These are phyloP conservation scores for Venturia nashicola DNA, from an alignment of 2,329 filamentous ascomycete genomes.

Conservation along the genomic window DNA sequence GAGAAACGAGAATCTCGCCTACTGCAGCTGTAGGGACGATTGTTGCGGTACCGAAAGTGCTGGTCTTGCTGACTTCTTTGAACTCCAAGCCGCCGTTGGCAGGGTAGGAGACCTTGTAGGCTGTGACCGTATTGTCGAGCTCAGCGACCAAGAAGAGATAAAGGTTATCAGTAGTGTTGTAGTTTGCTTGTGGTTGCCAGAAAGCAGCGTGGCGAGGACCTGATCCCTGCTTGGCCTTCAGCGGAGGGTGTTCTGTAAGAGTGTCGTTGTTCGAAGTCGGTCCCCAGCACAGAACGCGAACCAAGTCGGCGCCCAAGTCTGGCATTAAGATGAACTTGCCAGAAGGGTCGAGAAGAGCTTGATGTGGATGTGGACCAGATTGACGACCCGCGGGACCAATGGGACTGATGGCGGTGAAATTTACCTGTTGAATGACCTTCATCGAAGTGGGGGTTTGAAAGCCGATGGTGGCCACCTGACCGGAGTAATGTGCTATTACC, in stretches of 20 bases:
- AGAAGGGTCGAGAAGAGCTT: slow-evolving; percentile 25
- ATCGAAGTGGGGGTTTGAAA: not conserved
- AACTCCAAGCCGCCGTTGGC: slow-evolving; percentile 34
- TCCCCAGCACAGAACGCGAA: slow-evolving; percentile 22
- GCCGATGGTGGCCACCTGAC: not conserved
- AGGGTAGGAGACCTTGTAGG: slow-evolving; percentile 36
- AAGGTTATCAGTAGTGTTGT: not conserved
- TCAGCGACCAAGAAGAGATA: slow-evolving; percentile 33
- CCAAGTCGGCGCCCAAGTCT: slow-evolving; percentile 25
- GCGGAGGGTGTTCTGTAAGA: slow-evolving; percentile 6
- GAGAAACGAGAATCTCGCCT: slow-evolving; percentile 40
- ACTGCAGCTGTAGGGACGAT: slow-evolving; percentile 37
- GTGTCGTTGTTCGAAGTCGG: slow-evolving; percentile 12
- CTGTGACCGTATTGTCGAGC: slow-evolving; percentile 37
- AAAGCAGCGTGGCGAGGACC: slow-evolving; percentile 26
- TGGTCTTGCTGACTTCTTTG: slow-evolving; percentile 31
- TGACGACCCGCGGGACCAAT: slow-evolving; percentile 15
- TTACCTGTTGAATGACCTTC: not conserved
- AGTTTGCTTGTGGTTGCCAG: slow-evolving; percentile 16
- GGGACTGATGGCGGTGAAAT: not conserved
- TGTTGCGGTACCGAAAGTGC: slow-evolving; percentile 34
- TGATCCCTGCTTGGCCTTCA: slow-evolving; percentile 14
- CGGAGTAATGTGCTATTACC: slow-evolving; percentile 29
- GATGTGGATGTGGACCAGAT: slow-evolving; percentile 21
- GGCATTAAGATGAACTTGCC: slow-evolving; percentile 25